phyloP scores from a whole-genome alignment of 768 basidiomycete species.

The Pilatotrama ljubarskyi region DNA sequence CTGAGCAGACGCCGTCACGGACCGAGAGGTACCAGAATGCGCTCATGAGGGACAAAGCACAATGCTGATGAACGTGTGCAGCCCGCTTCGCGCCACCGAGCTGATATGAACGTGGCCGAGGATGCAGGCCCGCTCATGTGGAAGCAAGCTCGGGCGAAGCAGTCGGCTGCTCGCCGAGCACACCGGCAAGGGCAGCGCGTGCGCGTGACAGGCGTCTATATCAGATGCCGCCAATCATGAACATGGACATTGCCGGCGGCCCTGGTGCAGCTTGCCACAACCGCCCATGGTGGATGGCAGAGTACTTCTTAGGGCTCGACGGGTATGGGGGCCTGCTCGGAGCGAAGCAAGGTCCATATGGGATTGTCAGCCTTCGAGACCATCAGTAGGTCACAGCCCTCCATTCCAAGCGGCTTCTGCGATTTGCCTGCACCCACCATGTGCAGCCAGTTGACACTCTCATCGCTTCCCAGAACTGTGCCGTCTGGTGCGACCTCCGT shows the following conservation, averaged over 20 bases:
- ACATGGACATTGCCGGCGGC: not conserved
- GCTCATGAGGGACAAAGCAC: not conserved
- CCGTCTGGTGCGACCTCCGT: not conserved
- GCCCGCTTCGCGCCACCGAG: not conserved
- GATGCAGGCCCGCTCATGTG: not conserved
- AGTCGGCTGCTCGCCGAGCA: not conserved
- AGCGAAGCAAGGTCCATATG: not conserved
- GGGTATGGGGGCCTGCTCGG: not conserved
- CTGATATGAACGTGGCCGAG: slow-evolving; percentile 8
- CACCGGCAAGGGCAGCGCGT: slow-evolving; percentile 1
- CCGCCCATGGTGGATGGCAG: not conserved
- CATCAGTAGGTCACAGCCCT: not conserved
- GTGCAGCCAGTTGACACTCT: slow-evolving; percentile 1
- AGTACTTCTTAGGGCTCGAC: too few species aligned
- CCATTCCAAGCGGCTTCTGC: not conserved
- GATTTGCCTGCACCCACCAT: not conserved
- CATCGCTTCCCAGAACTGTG: slow-evolving; percentile 6
- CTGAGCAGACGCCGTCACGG: too few species aligned
- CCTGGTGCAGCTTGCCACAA: not conserved
- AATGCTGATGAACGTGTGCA: slow-evolving; percentile 10
- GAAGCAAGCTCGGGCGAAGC: not conserved
- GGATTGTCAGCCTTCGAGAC: not conserved
- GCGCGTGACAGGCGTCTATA: slow-evolving; percentile 12
- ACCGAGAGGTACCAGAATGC: not conserved
- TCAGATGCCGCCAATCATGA: not conserved